Evolutionary conservation across 2,329 filamentous ascomycete genomes (phyloP), one percentile per base, ranked within the genome.

Genomic region (Penicillium paneum): DNA sequence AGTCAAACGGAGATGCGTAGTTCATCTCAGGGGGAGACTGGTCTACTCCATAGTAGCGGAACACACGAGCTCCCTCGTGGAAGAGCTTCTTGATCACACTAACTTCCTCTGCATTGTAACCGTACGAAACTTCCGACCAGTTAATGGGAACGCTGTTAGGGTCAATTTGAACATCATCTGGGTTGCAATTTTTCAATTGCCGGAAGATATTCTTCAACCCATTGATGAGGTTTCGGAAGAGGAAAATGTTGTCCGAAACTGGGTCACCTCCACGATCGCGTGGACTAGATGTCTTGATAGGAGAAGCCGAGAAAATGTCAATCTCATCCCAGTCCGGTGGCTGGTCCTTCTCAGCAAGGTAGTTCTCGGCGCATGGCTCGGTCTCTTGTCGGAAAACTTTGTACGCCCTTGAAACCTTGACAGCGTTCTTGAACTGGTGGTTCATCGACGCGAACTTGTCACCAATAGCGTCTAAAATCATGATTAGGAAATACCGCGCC

Each of bases 381-480:
- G 77, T 74, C 54, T 90, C 87, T 60, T 88, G 83, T 13, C 81
- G 83, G 67, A 89, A 90, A 44, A 86, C 82, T 66, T 88, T 89
- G 24, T 91, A 96, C 11, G 94, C 80, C 75, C 96, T 89, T 12
- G 91, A 96, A 5, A 96, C 81, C 75, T 97, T 99, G 42, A 96
- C 89, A 15, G 94, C 91, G 72, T 99, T 99, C 35, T 87, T 83
- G 69, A 96, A 97, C 71, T 97, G 91, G 53, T 90, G 83, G 69
- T 99, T 99, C 94, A 99, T 99, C 2, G 91, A 87, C 1, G 92
- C 92, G 69, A 99, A 97, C 70, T 99, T 99, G 69, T 99, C 94
- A 45, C 90, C 94, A 64, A 99, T 97, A 10, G 95, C 94, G 73
- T 97, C 95, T 53, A 99, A 78, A 41, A 99, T 97, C 85, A 96